Percentiles rank a stretch among this genome's conserved stretches.
Evolutionary conservation across 2,329 filamentous ascomycete genomes (phyloP).

Genomic region (Fusarium azukiicola): DNA sequence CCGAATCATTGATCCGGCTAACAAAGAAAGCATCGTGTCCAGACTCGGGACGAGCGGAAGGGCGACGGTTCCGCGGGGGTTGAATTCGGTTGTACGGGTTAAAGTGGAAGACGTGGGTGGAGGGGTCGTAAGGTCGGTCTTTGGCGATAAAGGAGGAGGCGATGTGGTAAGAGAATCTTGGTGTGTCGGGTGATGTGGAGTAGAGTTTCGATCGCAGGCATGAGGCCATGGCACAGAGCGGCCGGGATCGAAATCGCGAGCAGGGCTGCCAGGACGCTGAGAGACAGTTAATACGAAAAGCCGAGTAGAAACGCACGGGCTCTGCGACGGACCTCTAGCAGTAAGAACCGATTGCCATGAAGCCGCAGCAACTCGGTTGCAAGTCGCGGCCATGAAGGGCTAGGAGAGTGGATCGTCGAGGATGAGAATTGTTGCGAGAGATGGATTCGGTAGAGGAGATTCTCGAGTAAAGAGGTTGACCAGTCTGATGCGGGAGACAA

Average conservation of each 20-base stretch:
- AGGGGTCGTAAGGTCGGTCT: conserved; percentile 83
- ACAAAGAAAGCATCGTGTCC: conserved; percentile 99
- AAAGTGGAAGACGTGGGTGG: conserved; percentile 87
- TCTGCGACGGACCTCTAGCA: conserved; percentile 47
- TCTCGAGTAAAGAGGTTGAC: conserved; percentile 3
- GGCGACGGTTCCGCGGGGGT: conserved; percentile 64
- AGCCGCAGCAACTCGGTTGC: conserved; percentile 46
- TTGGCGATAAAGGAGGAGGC: conserved; percentile 89
- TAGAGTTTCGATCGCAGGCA: conserved; percentile 48
- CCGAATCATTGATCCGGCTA: conserved; percentile 86
- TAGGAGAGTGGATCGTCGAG: conserved; percentile 37
- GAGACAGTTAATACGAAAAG: conserved; percentile 36
- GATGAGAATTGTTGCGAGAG: conserved; percentile 34
- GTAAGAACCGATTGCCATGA: conserved; percentile 46
- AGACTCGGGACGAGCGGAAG: conserved; percentile 82
- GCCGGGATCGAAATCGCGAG: conserved; percentile 29
- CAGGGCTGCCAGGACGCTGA: conserved; percentile 43
- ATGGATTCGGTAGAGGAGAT: conserved; percentile 15
- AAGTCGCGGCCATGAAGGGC: conserved; percentile 53
- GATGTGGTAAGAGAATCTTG: conserved; percentile 83
- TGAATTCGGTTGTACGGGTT: conserved; percentile 81
- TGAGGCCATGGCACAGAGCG: conserved; percentile 42
- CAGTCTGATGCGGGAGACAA: conserved; percentile 15
- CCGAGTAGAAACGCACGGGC: not conserved
- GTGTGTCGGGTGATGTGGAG: conserved; percentile 51